Evolutionary conservation across 2,329 filamentous ascomycete species (phyloP).

Genomic region (Penicillium sclerotiorum): DNA sequence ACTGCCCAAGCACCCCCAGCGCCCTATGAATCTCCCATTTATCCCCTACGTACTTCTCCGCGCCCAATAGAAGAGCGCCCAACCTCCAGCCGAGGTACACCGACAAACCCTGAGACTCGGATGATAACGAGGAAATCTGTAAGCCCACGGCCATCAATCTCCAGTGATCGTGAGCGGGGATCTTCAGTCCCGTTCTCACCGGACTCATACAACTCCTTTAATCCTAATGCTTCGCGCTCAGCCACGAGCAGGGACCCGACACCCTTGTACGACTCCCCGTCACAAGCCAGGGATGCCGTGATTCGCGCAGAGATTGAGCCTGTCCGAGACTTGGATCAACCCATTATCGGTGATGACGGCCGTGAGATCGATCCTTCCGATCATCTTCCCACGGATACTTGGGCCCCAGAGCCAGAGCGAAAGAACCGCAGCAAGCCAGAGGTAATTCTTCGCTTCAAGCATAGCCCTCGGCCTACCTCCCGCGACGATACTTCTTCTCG

Average conservation of each 20-base stretch:
- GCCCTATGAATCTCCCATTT: constrained; percentile 26
- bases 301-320: constrained; percentile 42
- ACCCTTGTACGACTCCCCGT: constrained; percentile 41
- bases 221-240: constrained; percentile 49
- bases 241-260: constrained; percentile 35
- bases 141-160: constrained; percentile 56
- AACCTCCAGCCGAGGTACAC: constrained; percentile 32
- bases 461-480: constrained; percentile 34
- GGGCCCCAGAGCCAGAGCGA: constrained; percentile 67
- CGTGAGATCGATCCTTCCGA: constrained; percentile 68
- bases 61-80: constrained; percentile 30
- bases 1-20: constrained; percentile 12
- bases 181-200: constrained; percentile 61
- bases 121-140: constrained; percentile 57
- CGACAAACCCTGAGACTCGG: constrained; percentile 38
- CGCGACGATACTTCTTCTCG: constrained; percentile 19
- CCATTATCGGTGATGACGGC: constrained; percentile 66
- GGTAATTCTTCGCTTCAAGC: constrained; percentile 51
- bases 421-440: constrained; percentile 55
- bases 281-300: constrained; percentile 43
- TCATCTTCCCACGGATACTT: constrained; percentile 65
- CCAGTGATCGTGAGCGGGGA: constrained; percentile 40
- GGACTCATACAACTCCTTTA: constrained; percentile 63
- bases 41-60: constrained; percentile 34
- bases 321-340: constrained; percentile 49